Percentiles rank a stretch among this genome's conserved stretches.
phyloP scores from a whole-genome alignment of 208 protist genomes.

The Novymonas esmeraldas region DNA sequence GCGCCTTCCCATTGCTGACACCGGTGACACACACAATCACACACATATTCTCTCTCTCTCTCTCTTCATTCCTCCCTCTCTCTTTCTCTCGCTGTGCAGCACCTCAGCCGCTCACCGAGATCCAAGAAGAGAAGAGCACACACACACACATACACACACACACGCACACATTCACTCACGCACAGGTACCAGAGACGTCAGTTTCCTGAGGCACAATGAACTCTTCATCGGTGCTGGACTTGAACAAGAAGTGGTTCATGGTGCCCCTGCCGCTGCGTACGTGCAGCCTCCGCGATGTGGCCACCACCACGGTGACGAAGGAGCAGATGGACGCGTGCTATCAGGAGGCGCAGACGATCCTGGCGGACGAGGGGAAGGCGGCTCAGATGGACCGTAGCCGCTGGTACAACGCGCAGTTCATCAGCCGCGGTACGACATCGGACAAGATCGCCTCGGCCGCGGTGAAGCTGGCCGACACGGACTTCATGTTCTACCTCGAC shows the following conservation, averaged over 20 bases:
- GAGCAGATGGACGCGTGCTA: conserved; percentile 86
- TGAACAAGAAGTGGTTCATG: conserved; percentile 82
- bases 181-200: background rate
- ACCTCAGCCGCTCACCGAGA: too few relatives aligned
- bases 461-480: conserved; percentile 88
- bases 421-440: conserved; percentile 82
- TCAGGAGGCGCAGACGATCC: conserved; percentile 74
- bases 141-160: background rate
- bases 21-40: too few relatives aligned
- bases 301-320: conserved; percentile 68
- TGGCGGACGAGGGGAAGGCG: conserved; percentile 64
- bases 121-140: background rate
- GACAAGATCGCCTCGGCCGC: conserved; percentile 90
- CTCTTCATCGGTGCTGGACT: conserved; percentile 57
- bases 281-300: conserved; percentile 90
- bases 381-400: conserved; percentile 73
- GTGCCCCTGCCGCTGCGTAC: conserved; percentile 70
- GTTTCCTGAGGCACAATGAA: conserved; percentile 16
- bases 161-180: conserved; percentile 6
- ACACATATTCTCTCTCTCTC: too few relatives aligned
- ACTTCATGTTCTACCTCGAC: conserved; percentile 93
- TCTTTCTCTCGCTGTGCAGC: background rate
- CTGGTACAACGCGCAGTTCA: conserved; percentile 91
- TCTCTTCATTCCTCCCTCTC: background rate
- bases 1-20: too few relatives aligned